Evolutionary conservation across 202 grass and related monocot species (phyloP).

Genomic region (Elaeis oleifera): DNA sequence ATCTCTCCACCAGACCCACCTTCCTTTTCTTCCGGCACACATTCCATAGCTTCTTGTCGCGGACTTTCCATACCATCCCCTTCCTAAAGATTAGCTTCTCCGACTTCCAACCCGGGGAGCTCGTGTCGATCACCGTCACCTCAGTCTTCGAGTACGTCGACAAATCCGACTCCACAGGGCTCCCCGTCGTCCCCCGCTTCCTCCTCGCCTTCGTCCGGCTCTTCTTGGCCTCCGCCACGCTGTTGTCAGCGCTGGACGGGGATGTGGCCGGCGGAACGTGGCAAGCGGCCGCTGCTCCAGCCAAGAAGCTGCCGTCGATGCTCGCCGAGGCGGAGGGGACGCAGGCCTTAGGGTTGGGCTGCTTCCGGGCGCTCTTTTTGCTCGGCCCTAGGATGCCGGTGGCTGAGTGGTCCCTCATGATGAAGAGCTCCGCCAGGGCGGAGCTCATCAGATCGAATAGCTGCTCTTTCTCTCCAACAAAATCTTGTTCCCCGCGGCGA

Average conservation of each 20-base stretch:
- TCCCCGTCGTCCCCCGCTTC: slow-evolving; percentile 24
- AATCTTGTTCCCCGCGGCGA: no score
- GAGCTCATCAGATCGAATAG: slow-evolving; percentile 21
- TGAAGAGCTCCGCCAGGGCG: slow-evolving; percentile 68
- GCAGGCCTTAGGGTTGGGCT: slow-evolving; percentile 46
- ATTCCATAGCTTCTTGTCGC: slow-evolving; percentile 31
- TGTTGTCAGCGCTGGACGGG: slow-evolving; percentile 23
- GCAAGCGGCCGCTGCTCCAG: not conserved
- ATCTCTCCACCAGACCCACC: not conserved
- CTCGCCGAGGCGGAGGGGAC: slow-evolving; percentile 12
- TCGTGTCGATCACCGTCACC: slow-evolving; percentile 84
- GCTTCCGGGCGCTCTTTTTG: slow-evolving; percentile 47
- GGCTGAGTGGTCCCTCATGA: slow-evolving; percentile 26
- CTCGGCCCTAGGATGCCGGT: slow-evolving; percentile 8
- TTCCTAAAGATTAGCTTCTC: slow-evolving; percentile 66
- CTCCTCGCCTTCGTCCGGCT: slow-evolving; percentile 7
- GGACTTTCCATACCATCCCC: slow-evolving; percentile 56
- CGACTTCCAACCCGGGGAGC: slow-evolving; percentile 62
- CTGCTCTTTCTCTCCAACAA: slow-evolving; percentile 7
- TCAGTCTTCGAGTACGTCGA: slow-evolving; percentile 41
- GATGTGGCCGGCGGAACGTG: not conserved
- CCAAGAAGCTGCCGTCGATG: slow-evolving; percentile 1
- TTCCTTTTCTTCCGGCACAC: slow-evolving; percentile 5
- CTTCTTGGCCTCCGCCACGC: slow-evolving; percentile 21
- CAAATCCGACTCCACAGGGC: slow-evolving; percentile 4